Base-by-base conservation (phyloP, 1,139 yeast species). In the Suhomyces maxii region DNA sequence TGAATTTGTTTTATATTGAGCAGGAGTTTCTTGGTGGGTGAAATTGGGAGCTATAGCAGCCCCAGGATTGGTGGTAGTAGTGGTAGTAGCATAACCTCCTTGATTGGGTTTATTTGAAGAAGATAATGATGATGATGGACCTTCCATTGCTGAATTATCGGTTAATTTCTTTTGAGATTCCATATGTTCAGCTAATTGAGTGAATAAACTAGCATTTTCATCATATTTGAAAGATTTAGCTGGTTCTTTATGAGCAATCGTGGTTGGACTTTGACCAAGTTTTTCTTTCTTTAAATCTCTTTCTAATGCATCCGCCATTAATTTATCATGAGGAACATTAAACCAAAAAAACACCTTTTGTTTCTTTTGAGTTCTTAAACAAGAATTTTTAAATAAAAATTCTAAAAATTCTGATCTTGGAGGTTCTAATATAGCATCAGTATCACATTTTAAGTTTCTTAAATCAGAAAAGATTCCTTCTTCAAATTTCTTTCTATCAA, bases 261-360 rank as follows among this genome's bases (percentile, higher is more conserved):
- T 84, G 0, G 91, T 84, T 2, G 89, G 76, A 4, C 67, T 65
- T 53, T 82, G 86, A 44, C 76, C 75, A 33, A 71, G 49, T 40
- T 70, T 65, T 58, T 91, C 97, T 59, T 89, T 84, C 64, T 90
- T 90, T 61, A 91, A 69, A 61, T 93, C 99, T 57, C 99, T 75
- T 65, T 91, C 98, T 46, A 93, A 70, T 0, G 98, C 98, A 66
- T 93, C 99, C 3, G 93, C 84, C 79, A 93, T 91, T 42, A 93
- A 70, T 60, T 88, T 84, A 63, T 93, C 97, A 67, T 93, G 98
- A 37, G 95, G 93, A 7, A 93, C 98, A 60, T 91, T 86, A 64
- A 88, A 91, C 99, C 99, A 93, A 64, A 86, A 90, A 63, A 93
- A 93, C 36, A 93, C 98, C 64, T 93, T 93, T 64, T 93, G 99